phyloP scores from a whole-genome alignment of 768 basidiomycete species.

The Fomitopsis serialis region DNA sequence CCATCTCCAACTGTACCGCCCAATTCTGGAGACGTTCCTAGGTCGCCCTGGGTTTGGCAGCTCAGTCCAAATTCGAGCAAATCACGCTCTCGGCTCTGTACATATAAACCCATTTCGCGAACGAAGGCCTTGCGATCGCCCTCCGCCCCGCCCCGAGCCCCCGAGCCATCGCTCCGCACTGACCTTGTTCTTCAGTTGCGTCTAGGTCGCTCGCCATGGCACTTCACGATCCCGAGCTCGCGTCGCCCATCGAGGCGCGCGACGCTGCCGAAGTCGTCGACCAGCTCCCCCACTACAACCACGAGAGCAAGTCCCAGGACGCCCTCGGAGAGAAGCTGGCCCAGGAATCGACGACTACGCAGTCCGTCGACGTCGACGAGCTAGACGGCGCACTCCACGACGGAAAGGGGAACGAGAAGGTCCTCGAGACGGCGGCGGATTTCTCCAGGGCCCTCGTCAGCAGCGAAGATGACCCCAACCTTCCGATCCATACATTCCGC shows the following conservation, averaged over 20 bases:
- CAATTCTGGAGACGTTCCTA: too few relatives aligned
- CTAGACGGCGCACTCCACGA: constrained; percentile 1
- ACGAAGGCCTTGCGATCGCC: background rate
- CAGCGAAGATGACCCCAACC: constrained; percentile 1
- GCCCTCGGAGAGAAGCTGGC: background rate
- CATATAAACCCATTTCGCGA: background rate
- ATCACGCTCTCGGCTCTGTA: too few relatives aligned
- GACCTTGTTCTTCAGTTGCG: background rate
- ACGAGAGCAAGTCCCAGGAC: background rate
- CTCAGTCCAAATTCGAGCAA: too few relatives aligned
- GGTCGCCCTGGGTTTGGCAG: too few relatives aligned
- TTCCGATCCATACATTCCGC: constrained; percentile 4
- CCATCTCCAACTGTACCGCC: too few relatives aligned
- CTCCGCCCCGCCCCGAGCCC: background rate
- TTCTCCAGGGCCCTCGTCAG: constrained; percentile 1
- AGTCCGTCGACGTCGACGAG: background rate
- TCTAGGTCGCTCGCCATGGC: background rate
- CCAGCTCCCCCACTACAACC: background rate
- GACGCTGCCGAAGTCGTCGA: background rate
- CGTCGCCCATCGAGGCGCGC: background rate
- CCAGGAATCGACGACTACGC: background rate
- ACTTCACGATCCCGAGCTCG: constrained; percentile 1
- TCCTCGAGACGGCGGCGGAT: constrained; percentile 6
- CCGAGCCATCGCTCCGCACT: background rate
- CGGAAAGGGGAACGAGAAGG: constrained; percentile 1